Conservation (phyloP, 441 rosid species). For the Adansonia rubrostipa region DNA sequence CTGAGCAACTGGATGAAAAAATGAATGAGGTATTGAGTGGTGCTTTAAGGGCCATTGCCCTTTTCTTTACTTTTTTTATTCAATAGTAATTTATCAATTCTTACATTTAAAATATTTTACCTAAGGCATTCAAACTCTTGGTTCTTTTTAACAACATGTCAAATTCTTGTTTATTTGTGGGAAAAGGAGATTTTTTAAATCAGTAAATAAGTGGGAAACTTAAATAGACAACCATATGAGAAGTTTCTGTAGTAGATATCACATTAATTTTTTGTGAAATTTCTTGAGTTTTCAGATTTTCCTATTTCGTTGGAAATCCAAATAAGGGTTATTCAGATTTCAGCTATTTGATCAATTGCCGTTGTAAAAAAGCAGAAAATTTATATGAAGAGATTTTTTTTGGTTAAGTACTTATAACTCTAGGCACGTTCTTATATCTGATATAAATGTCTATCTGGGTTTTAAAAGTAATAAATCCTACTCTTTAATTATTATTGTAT, state of each 20-base stretch:
- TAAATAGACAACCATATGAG: slow-evolving; percentile 8
- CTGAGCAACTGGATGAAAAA: slow-evolving; percentile 74
- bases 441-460: neutral
- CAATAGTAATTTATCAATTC: neutral
- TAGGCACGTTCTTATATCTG: neutral
- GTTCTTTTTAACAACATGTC: slow-evolving; percentile 4
- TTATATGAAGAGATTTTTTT: neutral
- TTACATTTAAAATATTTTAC: neutral
- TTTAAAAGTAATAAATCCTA: neutral
- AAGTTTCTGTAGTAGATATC: neutral
- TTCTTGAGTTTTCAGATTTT: neutral
- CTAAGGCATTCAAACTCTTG: neutral
- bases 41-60: slow-evolving; percentile 8
- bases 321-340: neutral
- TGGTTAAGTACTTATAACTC: neutral
- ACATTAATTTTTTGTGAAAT: neutral
- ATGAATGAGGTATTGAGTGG: slow-evolving; percentile 68
- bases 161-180: slow-evolving; percentile 14
- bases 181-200: neutral
- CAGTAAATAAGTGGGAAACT: slow-evolving; percentile 5
- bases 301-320: neutral
- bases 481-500: neutral
- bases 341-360: slow-evolving; percentile 13
- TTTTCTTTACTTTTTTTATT: neutral
- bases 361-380: neutral